Evolutionary conservation across 1,284 basidiomycete genomes (phyloP), one percentile per base, ranked within the genome.

Genomic region (Vanrija sp.): DNA sequence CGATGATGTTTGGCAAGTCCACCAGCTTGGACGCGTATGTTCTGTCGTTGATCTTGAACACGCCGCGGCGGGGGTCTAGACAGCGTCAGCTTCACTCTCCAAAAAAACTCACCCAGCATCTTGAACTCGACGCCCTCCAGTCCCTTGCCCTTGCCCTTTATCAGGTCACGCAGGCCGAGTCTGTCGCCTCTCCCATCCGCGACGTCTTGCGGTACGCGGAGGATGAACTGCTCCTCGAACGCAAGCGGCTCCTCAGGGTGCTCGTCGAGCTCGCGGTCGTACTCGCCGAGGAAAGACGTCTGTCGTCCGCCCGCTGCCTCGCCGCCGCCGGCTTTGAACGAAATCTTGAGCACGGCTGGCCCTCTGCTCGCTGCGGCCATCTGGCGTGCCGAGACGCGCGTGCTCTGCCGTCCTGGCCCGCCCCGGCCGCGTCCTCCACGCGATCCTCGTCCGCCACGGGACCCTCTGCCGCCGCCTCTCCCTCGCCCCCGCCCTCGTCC

Each of bases 171-270:
- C 57, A 96, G 66, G 63, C 83, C 86, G 46, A 89, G 86, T 38
- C 52, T 56, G 9, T 58, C 55, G 10, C 70, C 65, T 25, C 46
- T 60, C 12, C 68, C 74, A n/a, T 74, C 73, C 50, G 77, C 74
- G 4, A 78, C 60, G 18, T 76, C 89, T 5, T 86, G 85, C 0
- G 92, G 92, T 80, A 98, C 86, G 42, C 94, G 79, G 29, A 99
- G 79, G 55, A 99, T 87, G 72, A 98, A 96, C 70, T 98, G 95
- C 77, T 99, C 96, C 77, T 99, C 96, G 68, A 98, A 98, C 5
- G 86, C 86, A 56, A 98, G 77, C 38, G 81, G 81, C 54, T 84
- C 83, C 49, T 98, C 94, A 60, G 96, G 91, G 59, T 95, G 90
- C 58, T 91, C 93, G 74, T 99, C 95, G 52, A 98, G 80, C 72